These are phyloP conservation scores for Fusarium aywerte DNA, from an alignment of 2,329 filamentous ascomycete genomes.

Conservation along the genomic window DNA sequence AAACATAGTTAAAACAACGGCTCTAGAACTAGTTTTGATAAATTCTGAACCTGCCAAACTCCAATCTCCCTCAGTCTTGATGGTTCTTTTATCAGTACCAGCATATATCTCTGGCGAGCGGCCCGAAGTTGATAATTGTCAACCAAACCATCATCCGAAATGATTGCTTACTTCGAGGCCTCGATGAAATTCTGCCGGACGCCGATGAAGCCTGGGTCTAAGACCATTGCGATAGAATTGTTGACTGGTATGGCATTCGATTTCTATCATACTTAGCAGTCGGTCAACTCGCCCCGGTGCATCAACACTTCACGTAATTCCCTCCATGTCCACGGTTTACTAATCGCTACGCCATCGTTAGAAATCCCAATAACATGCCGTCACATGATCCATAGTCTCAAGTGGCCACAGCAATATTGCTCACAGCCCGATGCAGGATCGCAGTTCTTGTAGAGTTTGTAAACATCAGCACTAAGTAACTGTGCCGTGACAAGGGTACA, in stretches of 20 bases:
- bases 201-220: neutral
- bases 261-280: too few species aligned
- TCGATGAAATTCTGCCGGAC: slow-evolving; percentile 17
- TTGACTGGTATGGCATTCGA: slow-evolving; percentile 8
- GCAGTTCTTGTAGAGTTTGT: too few species aligned
- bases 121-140: slow-evolving; percentile 8
- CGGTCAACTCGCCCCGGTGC: neutral
- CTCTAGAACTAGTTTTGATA: neutral
- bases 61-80: slow-evolving; percentile 2
- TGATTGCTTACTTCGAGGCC: neutral
- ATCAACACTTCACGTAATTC: neutral
- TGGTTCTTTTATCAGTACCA: neutral
- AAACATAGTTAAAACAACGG: neutral
- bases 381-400: too few species aligned
- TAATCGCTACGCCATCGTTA: too few species aligned
- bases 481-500: too few species aligned
- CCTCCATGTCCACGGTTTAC: too few species aligned
- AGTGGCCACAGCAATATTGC: too few species aligned
- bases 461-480: too few species aligned
- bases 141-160: neutral
- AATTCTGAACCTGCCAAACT: slow-evolving; percentile 7
- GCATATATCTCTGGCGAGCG: slow-evolving; percentile 17
- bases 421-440: too few species aligned
- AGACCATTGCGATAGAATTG: slow-evolving; percentile 13
- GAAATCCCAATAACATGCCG: too few species aligned